A percentile compares a stretch with the other conserved stretches of the same genome.
phyloP scores from a whole-genome alignment of 2,329 filamentous ascomycete genomes.

The Sporothrix pallida region DNA sequence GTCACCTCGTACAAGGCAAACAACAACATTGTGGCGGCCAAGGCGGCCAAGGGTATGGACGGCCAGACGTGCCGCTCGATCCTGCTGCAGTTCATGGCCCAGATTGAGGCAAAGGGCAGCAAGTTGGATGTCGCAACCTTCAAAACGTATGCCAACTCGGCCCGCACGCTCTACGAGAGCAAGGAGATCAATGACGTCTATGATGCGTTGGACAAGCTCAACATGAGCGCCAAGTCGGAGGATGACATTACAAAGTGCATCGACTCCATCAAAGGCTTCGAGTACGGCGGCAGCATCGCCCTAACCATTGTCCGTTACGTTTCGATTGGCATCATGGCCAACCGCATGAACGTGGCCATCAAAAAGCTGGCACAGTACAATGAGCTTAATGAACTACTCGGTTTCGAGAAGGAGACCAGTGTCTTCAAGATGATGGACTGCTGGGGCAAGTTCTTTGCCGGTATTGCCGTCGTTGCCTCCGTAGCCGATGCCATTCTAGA shows the following conservation, averaged over 20 bases:
- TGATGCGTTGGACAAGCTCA: background rate
- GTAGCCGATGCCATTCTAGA: conserved; percentile 1
- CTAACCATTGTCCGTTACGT: background rate
- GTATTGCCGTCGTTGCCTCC: background rate
- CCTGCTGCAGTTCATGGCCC: conserved; percentile 1
- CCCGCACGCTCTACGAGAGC: background rate
- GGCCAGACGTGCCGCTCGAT: background rate
- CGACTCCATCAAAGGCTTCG: background rate
- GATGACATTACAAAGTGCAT: background rate
- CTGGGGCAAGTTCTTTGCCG: conserved; percentile 9
- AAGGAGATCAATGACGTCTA: conserved; percentile 4
- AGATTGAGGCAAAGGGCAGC: background rate
- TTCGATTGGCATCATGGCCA: background rate
- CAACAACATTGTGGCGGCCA: conserved; percentile 4
- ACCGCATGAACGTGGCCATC: background rate
- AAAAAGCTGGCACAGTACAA: background rate
- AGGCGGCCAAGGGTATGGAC: conserved; percentile 6
- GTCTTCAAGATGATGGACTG: conserved; percentile 9
- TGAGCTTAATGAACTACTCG: background rate
- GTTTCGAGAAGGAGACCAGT: background rate
- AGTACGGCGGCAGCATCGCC: background rate
- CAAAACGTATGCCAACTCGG: conserved; percentile 4
- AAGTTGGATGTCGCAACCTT: background rate
- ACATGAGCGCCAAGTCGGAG: background rate
- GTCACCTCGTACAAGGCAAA: conserved; percentile 1